Percentiles rank a stretch among this genome's conserved stretches.
Conservation (phyloP, 2,329 filamentous ascomycete species). For the Neofusicoccum umdonicola region DNA sequence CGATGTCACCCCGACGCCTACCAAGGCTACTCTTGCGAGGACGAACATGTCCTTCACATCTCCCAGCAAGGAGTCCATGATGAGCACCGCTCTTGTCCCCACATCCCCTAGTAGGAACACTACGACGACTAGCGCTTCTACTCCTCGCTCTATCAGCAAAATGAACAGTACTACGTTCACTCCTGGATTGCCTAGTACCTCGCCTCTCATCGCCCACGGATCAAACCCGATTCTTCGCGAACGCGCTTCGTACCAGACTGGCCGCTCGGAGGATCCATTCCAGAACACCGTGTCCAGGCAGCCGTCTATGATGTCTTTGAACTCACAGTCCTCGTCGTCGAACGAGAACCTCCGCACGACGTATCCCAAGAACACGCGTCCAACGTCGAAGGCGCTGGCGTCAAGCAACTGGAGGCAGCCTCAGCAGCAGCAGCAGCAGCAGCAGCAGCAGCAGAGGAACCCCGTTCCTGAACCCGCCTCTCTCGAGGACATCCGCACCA, state of each 20-base stretch:
- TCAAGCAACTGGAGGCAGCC: conserved; percentile 1
- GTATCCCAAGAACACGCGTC: neutral
- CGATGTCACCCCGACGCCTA: neutral
- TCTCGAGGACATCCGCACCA: neutral
- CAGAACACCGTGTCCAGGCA: neutral
- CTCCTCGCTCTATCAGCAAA: neutral
- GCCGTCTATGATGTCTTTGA: neutral
- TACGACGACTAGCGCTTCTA: neutral
- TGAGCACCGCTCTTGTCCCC: neutral
- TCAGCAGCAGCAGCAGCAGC: neutral
- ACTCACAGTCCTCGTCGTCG: neutral
- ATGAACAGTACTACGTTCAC: neutral
- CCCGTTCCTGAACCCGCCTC: neutral
- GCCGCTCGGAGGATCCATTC: neutral
- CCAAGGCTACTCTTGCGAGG: neutral
- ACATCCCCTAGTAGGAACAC: too few relatives aligned
- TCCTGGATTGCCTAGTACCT: neutral
- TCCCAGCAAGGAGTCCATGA: neutral
- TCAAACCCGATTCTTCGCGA: neutral
- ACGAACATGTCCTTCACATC: neutral
- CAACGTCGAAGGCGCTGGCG: neutral
- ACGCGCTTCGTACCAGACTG: neutral
- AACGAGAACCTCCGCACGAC: neutral
- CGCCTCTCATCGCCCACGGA: neutral
- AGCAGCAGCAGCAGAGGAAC: neutral